Conservation (phyloP, 176 grass and related monocot genomes). For the Lolium rigidum region DNA sequence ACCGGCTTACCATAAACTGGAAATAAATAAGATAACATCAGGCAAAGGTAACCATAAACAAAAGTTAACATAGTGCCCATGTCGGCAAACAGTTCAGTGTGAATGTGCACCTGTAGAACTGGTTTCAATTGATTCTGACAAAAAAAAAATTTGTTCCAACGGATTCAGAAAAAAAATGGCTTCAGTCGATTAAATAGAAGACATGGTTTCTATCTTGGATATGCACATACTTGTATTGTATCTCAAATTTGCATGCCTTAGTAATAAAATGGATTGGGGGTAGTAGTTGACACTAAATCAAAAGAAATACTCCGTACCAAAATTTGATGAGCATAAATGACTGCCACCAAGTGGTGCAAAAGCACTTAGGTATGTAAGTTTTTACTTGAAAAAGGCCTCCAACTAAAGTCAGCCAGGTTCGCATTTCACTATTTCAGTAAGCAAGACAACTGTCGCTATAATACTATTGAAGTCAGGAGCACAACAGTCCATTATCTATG, state of each 20-base stretch:
- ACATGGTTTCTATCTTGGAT: background rate
- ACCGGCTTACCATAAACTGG: slow-evolving; percentile 10
- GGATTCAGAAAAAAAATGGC: background rate
- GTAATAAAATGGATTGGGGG: background rate
- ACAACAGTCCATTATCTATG: background rate
- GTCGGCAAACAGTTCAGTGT: background rate
- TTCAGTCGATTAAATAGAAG: background rate
- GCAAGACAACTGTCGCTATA: background rate
- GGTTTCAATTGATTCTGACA: background rate
- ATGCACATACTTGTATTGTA: background rate
- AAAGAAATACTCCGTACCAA: background rate
- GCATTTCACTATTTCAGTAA: slow-evolving; percentile 19
- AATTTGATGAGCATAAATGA: background rate
- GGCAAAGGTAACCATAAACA: background rate
- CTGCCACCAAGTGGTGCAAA: background rate
- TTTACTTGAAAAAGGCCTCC: background rate
- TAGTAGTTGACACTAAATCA: slow-evolving; percentile 17
- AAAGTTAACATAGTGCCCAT: background rate
- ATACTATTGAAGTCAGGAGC: background rate
- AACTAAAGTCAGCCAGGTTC: background rate
- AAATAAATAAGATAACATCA: background rate
- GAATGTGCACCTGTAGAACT: background rate
- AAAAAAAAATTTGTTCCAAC: background rate
- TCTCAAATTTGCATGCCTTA: slow-evolving; percentile 7
- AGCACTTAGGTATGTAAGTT: no score